Conservation (phyloP, 768 basidiomycete species). For the Suillus weaverae region DNA sequence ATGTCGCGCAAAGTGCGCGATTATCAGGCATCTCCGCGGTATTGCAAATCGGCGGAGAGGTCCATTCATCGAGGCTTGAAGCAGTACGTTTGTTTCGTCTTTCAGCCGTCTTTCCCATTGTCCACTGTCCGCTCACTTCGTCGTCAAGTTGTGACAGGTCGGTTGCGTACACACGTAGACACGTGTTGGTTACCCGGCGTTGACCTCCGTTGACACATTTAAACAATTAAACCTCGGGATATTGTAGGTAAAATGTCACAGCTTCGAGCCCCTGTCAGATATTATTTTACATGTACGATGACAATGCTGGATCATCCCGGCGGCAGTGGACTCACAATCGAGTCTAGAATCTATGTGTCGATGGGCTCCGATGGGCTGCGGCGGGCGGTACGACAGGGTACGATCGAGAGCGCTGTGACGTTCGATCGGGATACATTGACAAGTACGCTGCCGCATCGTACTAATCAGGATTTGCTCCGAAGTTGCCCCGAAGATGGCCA, state of each 20-base stretch:
- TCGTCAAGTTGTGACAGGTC: not conserved
- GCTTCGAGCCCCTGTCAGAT: not conserved
- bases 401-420: not conserved
- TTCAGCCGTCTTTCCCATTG: not conserved
- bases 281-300: not conserved
- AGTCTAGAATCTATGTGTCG: not conserved
- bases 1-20: slow-evolving; percentile 1
- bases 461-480: not conserved
- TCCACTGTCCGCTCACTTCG: not conserved
- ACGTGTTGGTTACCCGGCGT: not conserved
- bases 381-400: not conserved
- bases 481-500: not conserved
- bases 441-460: not conserved
- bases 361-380: not conserved
- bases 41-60: not conserved
- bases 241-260: not conserved
- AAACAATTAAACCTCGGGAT: not conserved
- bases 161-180: not conserved
- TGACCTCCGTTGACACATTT: not conserved
- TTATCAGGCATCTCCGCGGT: not conserved
- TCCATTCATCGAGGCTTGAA: not conserved
- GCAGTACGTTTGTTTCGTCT: not conserved
- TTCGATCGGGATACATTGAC: not conserved
- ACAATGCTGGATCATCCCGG: not conserved
- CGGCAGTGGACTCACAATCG: not conserved